Evolutionary conservation across 2,329 filamentous ascomycete species (phyloP), one percentile per base, ranked within the genome.

Genomic region (Drechslera avenae): DNA sequence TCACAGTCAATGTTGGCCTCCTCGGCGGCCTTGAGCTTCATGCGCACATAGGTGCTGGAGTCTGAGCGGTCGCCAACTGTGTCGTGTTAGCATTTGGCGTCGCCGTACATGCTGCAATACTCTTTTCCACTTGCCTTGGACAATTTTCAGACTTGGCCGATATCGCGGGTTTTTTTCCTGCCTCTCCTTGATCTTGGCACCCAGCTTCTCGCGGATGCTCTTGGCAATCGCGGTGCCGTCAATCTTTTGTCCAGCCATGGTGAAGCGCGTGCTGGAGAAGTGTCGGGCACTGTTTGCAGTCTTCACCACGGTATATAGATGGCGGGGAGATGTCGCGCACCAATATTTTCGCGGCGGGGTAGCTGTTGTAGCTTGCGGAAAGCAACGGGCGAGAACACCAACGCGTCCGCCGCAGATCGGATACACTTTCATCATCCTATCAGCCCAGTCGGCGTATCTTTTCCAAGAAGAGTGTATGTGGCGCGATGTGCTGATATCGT

Each of bases 1-100:
- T 92, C 88, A 79, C 93, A 97, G 57, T 84, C 81, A 71, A 99
- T 97, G 69, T 90, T 91, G 69, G 92, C 91, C 89, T 97, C 94
- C 73, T 90, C 81, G 51, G 94, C 94, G 61, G 94, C 94, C 83
- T 97, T 99, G 70, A 97, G 80, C 81, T 99, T 99, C 94, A 99
- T 99, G 78, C 92, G 92, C 77, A 99, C 93, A 89, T 99, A 99
- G 44, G 93, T 97, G 69, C 90, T 88, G 31, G 92, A 97, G 78
- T 99, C 94, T 62, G 90, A 90, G 67, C 94, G 87, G 74, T 92
- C 89, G 72, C 92, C 94, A 64, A 99, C 94, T 94, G 51, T 9
- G 13, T 21, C 1, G 9, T 16, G 36, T 61, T 42, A 63, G 57
- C 37, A 37, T 28, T 28, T 18, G n/a, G 28, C 28, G 8, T 13